Evolutionary conservation across 2,329 filamentous ascomycete species (phyloP).

Genomic region (Fusarium pininemorale): DNA sequence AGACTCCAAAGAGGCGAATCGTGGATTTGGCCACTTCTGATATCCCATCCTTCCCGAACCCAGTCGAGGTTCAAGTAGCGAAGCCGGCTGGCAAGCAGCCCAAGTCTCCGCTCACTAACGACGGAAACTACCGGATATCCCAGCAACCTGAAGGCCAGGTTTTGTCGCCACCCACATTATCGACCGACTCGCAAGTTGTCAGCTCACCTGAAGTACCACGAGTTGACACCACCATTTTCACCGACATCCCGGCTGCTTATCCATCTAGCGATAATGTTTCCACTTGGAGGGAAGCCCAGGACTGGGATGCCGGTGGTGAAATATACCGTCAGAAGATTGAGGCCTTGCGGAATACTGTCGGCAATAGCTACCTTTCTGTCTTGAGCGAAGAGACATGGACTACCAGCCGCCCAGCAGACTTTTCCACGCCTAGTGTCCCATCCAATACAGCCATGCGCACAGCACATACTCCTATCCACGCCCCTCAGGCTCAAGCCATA

Average conservation of each 20-base stretch:
- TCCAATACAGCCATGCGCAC: conserved; percentile 44
- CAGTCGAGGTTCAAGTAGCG: conserved; percentile 42
- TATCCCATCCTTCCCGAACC: conserved; percentile 39
- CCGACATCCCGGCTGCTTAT: conserved; percentile 29
- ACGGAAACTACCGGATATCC: conserved; percentile 57
- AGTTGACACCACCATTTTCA: conserved; percentile 38
- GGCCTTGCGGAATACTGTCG: conserved; percentile 83
- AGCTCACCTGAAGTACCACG: conserved; percentile 39
- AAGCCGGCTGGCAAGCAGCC: conserved; percentile 27
- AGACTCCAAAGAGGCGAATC: conserved; percentile 69
- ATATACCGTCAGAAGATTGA: conserved; percentile 90
- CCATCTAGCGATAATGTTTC: conserved; percentile 27
- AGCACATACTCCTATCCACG: conserved; percentile 45
- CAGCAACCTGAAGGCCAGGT: conserved; percentile 52
- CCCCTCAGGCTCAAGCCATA: conserved; percentile 56
- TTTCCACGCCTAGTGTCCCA: conserved; percentile 35
- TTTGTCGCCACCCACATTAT: conserved; percentile 44
- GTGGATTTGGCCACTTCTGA: conserved; percentile 70
- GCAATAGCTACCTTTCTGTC: conserved; percentile 86
- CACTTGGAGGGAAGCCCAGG: conserved; percentile 56
- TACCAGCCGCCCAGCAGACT: conserved; percentile 36
- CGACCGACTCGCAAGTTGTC: conserved; percentile 43
- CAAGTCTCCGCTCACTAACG: conserved; percentile 36
- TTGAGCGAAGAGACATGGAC: conserved; percentile 80
- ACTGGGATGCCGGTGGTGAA: conserved; percentile 77